Conservation (phyloP, 176 grass and related monocot species). For the Paspalum vaginatum region DNA sequence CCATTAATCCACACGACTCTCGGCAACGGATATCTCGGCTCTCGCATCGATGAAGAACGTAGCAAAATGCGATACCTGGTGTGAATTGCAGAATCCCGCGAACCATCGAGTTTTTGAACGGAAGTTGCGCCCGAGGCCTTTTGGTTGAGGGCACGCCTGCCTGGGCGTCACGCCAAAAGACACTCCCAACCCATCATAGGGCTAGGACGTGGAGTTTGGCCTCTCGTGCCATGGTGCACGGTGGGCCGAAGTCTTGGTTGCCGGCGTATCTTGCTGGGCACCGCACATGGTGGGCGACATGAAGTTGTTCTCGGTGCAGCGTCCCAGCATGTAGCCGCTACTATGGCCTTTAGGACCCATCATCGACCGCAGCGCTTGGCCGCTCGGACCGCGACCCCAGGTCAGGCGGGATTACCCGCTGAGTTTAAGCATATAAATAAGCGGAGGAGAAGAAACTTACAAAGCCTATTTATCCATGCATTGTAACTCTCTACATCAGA, state of each 20-base stretch:
- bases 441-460: too few species aligned
- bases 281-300: too few species aligned
- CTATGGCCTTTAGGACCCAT: too few species aligned
- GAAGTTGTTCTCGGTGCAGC: too few species aligned
- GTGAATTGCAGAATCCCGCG: conserved; percentile 25
- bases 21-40: conserved; percentile 66
- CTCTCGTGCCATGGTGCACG: neutral
- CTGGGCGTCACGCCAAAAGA: neutral
- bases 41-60: conserved; percentile 29
- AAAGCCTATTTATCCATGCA: too few species aligned
- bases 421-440: too few species aligned
- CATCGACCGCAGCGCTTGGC: too few species aligned
- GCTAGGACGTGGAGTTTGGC: neutral
- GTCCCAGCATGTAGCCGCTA: too few species aligned
- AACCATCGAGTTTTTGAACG: conserved; percentile 81
- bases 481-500: too few species aligned
- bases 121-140: conserved; percentile 66
- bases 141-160: conserved; percentile 45
- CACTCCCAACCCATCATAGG: too few species aligned
- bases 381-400: too few species aligned
- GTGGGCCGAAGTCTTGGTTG: neutral
- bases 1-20: conserved; percentile 20
- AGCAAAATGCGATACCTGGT: conserved; percentile 17
- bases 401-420: too few species aligned
- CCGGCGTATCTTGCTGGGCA: neutral